These are phyloP conservation scores for Macrophomina phaseolina DNA, from an alignment of 2,329 filamentous ascomycete genomes.

Conservation along the genomic window DNA sequence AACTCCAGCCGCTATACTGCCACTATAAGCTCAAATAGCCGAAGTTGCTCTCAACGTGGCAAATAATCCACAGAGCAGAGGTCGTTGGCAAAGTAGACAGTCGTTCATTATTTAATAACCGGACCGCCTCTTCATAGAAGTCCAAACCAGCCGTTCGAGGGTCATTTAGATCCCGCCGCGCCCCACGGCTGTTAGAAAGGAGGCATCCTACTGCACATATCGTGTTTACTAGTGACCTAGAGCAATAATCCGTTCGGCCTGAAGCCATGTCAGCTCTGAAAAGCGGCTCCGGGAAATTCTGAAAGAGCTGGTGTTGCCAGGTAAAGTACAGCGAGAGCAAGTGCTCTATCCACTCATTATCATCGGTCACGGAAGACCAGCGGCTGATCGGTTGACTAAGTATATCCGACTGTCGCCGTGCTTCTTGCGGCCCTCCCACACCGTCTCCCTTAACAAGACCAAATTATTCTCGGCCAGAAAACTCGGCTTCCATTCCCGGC, in stretches of 20 bases:
- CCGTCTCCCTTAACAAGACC: conserved; percentile 30
- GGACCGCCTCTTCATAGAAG: conserved; percentile 31
- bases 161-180: conserved; percentile 24
- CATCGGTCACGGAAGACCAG: conserved; percentile 31
- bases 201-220: conserved; percentile 31
- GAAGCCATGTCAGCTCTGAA: conserved; percentile 31
- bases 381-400: conserved; percentile 12
- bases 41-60: conserved; percentile 30
- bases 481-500: conserved; percentile 30
- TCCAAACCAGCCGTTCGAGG: conserved; percentile 28
- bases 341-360: conserved; percentile 29
- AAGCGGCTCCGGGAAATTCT: conserved; percentile 32
- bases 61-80: conserved; percentile 30
- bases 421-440: background rate
- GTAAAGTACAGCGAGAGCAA: conserved; percentile 32
- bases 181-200: conserved; percentile 26
- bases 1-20: conserved; percentile 30
- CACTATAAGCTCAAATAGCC: conserved; percentile 29
- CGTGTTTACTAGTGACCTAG: conserved; percentile 31
- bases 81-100: conserved; percentile 29
- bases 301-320: conserved; percentile 33
- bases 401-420: background rate
- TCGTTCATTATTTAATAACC: conserved; percentile 25
- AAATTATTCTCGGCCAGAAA: conserved; percentile 28
- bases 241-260: conserved; percentile 30